Percentiles rank a stretch among this genome's conserved stretches.
phyloP scores from a whole-genome alignment of 768 basidiomycete species.

The Suillus plorans region DNA sequence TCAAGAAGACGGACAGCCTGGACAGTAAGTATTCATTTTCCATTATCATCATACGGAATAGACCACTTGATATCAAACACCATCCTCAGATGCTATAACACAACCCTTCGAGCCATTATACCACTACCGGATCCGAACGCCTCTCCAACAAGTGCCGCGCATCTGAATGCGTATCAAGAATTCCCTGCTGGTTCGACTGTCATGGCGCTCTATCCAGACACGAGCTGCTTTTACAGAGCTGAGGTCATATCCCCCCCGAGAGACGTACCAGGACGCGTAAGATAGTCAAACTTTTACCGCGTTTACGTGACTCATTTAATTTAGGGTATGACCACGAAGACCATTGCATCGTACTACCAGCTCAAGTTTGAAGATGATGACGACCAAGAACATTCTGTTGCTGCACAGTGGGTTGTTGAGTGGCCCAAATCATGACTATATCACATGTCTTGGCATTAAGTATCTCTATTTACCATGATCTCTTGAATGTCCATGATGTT shows the following conservation, averaged over 20 bases:
- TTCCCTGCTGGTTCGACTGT: constrained; percentile 73
- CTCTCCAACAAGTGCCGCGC: constrained; percentile 53
- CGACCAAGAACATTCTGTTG: constrained; percentile 74
- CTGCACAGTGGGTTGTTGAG: constrained; percentile 81
- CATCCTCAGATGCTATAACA: constrained; percentile 57
- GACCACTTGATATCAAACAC: constrained; percentile 1
- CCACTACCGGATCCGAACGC: constrained; percentile 77
- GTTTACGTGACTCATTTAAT: constrained; percentile 7
- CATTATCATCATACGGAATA: neutral
- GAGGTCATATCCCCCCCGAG: constrained; percentile 73
- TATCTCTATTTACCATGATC: constrained; percentile 6
- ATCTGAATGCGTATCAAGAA: constrained; percentile 68
- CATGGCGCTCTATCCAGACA: constrained; percentile 88
- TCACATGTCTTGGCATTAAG: constrained; percentile 5
- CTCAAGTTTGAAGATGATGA: constrained; percentile 90
- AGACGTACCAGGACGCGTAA: constrained; percentile 41
- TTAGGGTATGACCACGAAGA: constrained; percentile 41
- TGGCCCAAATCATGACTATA: constrained; percentile 51
- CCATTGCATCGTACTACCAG: constrained; percentile 70
- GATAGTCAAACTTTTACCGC: constrained; percentile 13
- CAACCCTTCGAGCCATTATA: constrained; percentile 69
- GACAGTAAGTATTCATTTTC: constrained; percentile 36
- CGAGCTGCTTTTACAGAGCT: constrained; percentile 88
- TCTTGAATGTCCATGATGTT: constrained; percentile 17
- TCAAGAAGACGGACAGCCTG: constrained; percentile 77